A percentile compares a stretch with the other conserved stretches of the same genome.
Evolutionary conservation across 805 yeast species (phyloP).

Genomic region (Gaillardinia entomophila): DNA sequence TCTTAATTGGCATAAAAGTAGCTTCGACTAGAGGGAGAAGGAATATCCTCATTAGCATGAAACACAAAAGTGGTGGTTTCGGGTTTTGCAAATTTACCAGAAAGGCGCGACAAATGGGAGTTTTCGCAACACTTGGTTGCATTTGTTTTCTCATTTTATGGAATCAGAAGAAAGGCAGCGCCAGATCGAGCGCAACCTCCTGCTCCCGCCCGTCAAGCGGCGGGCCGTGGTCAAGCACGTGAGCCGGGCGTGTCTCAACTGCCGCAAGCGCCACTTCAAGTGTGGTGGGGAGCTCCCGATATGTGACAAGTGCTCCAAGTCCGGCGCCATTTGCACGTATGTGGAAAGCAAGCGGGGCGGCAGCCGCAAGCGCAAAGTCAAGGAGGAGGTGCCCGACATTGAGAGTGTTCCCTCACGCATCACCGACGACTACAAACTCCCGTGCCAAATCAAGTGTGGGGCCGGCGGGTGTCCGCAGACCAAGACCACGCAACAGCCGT

Average conservation of each 20-base stretch:
- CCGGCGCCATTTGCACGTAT: constrained; percentile 35
- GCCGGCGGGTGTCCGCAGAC: no score
- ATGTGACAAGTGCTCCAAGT: constrained; percentile 37
- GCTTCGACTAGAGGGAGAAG: no score
- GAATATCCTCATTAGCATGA: no score
- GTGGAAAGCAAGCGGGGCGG: constrained; percentile 53
- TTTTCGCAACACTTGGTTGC: no score
- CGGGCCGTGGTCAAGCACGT: constrained; percentile 3
- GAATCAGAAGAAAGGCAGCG: neutral
- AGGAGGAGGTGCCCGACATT: constrained; percentile 7
- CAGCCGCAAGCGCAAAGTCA: constrained; percentile 44
- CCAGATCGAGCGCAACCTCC: neutral
- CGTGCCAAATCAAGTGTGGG: neutral
- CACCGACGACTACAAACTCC: neutral
- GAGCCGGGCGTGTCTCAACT: constrained; percentile 41
- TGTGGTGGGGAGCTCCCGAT: constrained; percentile 45
- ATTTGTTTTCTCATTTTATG: no score
- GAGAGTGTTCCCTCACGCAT: neutral
- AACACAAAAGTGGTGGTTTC: no score
- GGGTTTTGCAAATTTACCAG: no score
- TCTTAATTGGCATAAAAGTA: no score
- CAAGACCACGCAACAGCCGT: no score
- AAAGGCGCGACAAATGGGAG: no score
- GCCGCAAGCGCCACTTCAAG: constrained; percentile 45
- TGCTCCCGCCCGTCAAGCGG: neutral